A percentile compares a stretch with the other conserved stretches of the same genome.
These are phyloP conservation scores for Fusarium nygamai DNA, from an alignment of 2,329 filamentous ascomycete genomes.

Conservation along the genomic window DNA sequence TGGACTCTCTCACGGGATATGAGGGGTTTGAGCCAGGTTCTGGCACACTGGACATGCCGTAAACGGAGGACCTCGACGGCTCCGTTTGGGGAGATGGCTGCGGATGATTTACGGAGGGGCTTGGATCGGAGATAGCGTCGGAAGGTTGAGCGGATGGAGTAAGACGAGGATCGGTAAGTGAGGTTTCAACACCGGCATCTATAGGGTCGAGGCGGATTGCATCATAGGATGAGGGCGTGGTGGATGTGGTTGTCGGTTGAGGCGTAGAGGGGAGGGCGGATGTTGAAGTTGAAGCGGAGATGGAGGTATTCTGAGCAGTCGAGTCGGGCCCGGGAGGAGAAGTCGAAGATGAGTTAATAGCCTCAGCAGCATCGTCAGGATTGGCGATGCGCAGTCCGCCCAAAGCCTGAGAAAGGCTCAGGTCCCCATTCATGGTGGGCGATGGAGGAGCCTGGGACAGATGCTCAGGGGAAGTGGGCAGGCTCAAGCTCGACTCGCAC, in stretches of 20 bases:
- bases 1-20: conserved; percentile 72
- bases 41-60: conserved; percentile 64
- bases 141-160: conserved; percentile 18
- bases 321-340: conserved; percentile 37
- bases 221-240: conserved; percentile 34
- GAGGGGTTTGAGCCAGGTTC: conserved; percentile 67
- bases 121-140: conserved; percentile 28
- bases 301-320: conserved; percentile 21
- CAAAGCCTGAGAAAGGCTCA: conserved; percentile 90
- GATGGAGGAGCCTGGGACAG: conserved; percentile 38
- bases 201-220: conserved; percentile 40
- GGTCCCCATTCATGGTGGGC: conserved; percentile 83
- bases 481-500: conserved; percentile 34
- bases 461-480: conserved; percentile 39
- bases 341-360: conserved; percentile 41
- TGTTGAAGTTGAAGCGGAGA: conserved; percentile 27
- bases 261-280: conserved; percentile 23
- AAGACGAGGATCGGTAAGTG: conserved; percentile 38
- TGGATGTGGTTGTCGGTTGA: conserved; percentile 31
- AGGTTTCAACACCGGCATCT: conserved; percentile 34
- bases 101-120: conserved; percentile 11
- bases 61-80: conserved; percentile 58
- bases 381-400: conserved; percentile 97
- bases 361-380: conserved; percentile 76
- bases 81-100: conserved; percentile 36